phyloP scores from a whole-genome alignment of 2,329 filamentous ascomycete species.

The Fusarium paranaense region DNA sequence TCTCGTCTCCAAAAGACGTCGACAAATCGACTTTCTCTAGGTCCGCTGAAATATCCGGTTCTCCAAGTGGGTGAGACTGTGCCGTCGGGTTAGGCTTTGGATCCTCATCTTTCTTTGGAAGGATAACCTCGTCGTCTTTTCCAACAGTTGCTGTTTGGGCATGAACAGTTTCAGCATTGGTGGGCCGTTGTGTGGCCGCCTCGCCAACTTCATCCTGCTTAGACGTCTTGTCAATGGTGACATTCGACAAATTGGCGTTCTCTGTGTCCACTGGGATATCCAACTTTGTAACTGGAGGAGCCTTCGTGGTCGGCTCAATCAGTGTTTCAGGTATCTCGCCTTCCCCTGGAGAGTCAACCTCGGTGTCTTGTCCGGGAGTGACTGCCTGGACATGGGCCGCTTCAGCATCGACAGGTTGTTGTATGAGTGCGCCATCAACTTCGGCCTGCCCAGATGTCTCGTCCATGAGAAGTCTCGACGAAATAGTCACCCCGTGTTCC shows the following conservation, averaged over 20 bases:
- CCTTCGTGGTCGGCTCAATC: background rate
- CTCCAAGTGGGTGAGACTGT: background rate
- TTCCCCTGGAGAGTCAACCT: background rate
- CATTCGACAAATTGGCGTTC: background rate
- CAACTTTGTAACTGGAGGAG: background rate
- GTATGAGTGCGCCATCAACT: background rate
- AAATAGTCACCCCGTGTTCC: background rate
- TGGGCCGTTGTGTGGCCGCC: background rate
- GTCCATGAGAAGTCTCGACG: background rate
- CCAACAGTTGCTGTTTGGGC: background rate
- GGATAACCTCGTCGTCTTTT: background rate
- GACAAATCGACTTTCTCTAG: background rate
- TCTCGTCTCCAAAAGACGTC: background rate
- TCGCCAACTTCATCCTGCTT: background rate
- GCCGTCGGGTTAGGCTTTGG: background rate
- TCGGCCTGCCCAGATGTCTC: background rate
- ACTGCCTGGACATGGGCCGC: fast-evolving
- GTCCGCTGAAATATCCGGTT: background rate
- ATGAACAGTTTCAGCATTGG: background rate
- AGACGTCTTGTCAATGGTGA: background rate
- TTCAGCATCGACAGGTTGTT: background rate
- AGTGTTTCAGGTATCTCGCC: background rate
- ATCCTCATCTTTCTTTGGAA: background rate
- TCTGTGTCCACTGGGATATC: background rate
- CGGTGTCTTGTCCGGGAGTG: background rate